phyloP scores from a whole-genome alignment of 495 filamentous ascomycete species.

The Talaromyces nanjingensis region DNA sequence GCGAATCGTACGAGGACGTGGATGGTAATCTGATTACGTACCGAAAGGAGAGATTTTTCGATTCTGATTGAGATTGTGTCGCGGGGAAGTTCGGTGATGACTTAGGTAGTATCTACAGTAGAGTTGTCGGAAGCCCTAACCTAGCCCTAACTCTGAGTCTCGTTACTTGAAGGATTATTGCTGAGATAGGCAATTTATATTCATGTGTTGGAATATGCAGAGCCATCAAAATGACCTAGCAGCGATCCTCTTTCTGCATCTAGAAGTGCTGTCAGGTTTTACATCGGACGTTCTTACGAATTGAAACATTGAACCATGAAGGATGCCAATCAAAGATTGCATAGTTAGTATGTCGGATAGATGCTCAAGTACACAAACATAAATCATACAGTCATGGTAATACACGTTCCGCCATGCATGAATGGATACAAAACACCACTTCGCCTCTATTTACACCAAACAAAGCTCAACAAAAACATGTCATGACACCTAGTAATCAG shows the following conservation, averaged over 20 bases:
- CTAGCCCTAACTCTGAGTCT: neutral
- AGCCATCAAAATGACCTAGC: no score
- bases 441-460: constrained; percentile 14
- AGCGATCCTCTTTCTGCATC: no score
- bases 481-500: neutral
- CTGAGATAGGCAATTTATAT: no score
- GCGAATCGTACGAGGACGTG: neutral
- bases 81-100: neutral
- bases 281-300: no score
- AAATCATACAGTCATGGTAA: neutral
- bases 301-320: no score
- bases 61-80: neutral
- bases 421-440: constrained; percentile 1
- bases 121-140: neutral
- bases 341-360: neutral
- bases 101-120: neutral
- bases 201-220: no score
- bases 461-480: constrained; percentile 5
- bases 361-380: neutral
- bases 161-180: no score
- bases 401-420: neutral
- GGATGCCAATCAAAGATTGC: no score
- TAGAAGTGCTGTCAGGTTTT: no score
- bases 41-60: neutral
- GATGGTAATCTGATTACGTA: neutral